phyloP scores from a whole-genome alignment of 495 filamentous ascomycete genomes.

The Staphylotrichum tortipilum region DNA sequence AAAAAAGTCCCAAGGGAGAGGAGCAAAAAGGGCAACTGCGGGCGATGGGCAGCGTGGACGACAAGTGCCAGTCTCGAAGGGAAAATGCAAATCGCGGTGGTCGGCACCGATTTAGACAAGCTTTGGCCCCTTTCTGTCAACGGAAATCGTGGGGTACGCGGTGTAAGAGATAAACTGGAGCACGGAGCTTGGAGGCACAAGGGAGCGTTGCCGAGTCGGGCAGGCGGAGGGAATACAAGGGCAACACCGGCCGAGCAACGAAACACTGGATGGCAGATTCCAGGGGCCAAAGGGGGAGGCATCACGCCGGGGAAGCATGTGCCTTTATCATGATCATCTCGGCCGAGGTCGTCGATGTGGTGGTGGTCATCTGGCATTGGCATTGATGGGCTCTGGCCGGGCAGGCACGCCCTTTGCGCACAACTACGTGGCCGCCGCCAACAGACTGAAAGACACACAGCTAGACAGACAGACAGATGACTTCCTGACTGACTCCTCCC shows the following conservation, averaged over 20 bases:
- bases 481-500: too few species aligned
- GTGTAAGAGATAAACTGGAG: conserved; percentile 18
- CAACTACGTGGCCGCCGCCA: conserved; percentile 7
- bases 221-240: conserved; percentile 2
- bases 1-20: not conserved
- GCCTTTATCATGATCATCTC: conserved; percentile 10
- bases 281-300: conserved; percentile 3
- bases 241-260: not conserved
- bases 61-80: not conserved
- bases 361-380: too few species aligned
- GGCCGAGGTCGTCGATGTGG: too few species aligned
- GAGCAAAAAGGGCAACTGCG: not conserved
- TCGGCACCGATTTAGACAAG: not conserved
- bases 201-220: conserved; percentile 19
- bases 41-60: not conserved
- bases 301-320: conserved; percentile 3
- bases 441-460: not conserved
- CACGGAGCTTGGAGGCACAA: conserved; percentile 15
- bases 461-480: too few species aligned
- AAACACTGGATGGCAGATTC: conserved; percentile 7
- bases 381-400: too few species aligned
- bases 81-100: not conserved
- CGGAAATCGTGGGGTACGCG: conserved; percentile 8
- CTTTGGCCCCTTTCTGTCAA: conserved; percentile 2
- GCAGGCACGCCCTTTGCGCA: too few species aligned